A percentile compares a stretch with the other conserved stretches of the same genome.
These are phyloP conservation scores for Rhododendron molle DNA, from an alignment of 148 eudicot genomes.

Conservation along the genomic window DNA sequence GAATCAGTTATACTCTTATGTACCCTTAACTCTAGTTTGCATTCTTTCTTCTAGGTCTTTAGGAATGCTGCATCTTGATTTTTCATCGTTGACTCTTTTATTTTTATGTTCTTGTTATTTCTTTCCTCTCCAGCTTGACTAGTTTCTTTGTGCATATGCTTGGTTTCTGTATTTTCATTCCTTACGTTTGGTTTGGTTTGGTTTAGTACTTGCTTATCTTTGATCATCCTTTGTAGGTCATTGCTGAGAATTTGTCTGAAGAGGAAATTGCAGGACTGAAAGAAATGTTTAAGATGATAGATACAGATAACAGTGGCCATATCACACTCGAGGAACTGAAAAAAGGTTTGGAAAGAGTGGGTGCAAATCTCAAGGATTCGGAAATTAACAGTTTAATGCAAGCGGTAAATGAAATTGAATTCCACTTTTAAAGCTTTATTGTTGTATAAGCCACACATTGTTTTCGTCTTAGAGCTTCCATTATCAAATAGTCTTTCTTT, in stretches of 20 bases:
- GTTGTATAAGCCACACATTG: not conserved
- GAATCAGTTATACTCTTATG: not conserved
- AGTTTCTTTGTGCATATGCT: not conserved
- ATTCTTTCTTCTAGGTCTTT: not conserved
- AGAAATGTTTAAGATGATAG: conserved; percentile 80
- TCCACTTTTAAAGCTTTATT: not conserved
- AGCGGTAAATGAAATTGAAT: conserved; percentile 43
- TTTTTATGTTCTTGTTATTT: too few relatives aligned
- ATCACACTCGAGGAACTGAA: conserved; percentile 76
- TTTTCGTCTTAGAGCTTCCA: not conserved
- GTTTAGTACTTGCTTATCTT: not conserved
- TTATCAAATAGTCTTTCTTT: not conserved
- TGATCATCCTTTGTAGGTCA: conserved; percentile 38
- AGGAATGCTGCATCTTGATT: not conserved
- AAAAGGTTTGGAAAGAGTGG: conserved; percentile 66
- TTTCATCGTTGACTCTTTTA: not conserved
- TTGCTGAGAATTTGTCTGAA: conserved; percentile 72
- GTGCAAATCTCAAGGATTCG: conserved; percentile 60
- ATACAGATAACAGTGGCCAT: conserved; percentile 64
- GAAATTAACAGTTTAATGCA: conserved; percentile 60
- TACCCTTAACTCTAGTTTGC: not conserved
- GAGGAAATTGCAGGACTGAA: conserved; percentile 79
- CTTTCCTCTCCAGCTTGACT: not conserved
- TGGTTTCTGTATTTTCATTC: not conserved
- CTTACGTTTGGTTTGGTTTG: not conserved